phyloP scores from a whole-genome alignment of 2,329 filamentous ascomycete genomes.

The Tolypocladium paradoxum region DNA sequence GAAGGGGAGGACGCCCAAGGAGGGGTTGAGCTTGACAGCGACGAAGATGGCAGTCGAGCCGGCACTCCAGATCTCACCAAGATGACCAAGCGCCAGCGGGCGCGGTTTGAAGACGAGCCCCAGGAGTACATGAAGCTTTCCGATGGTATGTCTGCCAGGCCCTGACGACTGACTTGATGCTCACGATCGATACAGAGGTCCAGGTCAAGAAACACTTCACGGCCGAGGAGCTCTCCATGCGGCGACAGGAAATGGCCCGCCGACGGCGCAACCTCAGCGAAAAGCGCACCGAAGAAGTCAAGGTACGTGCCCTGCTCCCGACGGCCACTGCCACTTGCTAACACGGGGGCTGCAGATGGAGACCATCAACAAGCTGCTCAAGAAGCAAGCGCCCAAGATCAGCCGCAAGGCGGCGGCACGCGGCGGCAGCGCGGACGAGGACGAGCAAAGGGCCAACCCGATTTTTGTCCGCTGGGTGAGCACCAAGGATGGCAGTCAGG shows the following conservation, averaged over 20 bases:
- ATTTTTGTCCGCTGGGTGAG: slow-evolving; percentile 62
- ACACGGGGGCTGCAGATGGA: slow-evolving; percentile 50
- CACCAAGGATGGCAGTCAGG: slow-evolving; percentile 48
- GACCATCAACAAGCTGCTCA: slow-evolving; percentile 82
- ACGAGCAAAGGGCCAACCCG: slow-evolving; percentile 40
- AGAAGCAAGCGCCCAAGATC: slow-evolving; percentile 73
- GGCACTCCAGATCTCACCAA: slow-evolving; percentile 45
- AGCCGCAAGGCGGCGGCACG: slow-evolving; percentile 41
- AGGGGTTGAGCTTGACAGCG: slow-evolving; percentile 29
- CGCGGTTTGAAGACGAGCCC: slow-evolving; percentile 44
- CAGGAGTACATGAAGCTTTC: slow-evolving; percentile 50
- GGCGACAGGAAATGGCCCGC: slow-evolving; percentile 51
- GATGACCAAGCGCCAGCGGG: slow-evolving; percentile 51
- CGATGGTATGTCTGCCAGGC: slow-evolving; percentile 33
- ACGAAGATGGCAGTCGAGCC: slow-evolving; percentile 33
- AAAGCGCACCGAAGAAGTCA: slow-evolving; percentile 54
- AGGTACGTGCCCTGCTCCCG: slow-evolving; percentile 27
- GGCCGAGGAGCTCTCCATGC: slow-evolving; percentile 51
- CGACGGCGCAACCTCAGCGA: slow-evolving; percentile 52
- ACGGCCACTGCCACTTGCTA: neutral
- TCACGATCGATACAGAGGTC: slow-evolving; percentile 35
- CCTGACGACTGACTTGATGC: neutral
- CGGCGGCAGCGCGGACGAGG: slow-evolving; percentile 37
- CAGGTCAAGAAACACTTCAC: slow-evolving; percentile 54
- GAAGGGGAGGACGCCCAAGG: slow-evolving; percentile 27